Evolutionary conservation across 371 early-diverging fungal species (phyloP), one percentile per base, ranked within the genome.

Genomic region (Mucor sp.): DNA sequence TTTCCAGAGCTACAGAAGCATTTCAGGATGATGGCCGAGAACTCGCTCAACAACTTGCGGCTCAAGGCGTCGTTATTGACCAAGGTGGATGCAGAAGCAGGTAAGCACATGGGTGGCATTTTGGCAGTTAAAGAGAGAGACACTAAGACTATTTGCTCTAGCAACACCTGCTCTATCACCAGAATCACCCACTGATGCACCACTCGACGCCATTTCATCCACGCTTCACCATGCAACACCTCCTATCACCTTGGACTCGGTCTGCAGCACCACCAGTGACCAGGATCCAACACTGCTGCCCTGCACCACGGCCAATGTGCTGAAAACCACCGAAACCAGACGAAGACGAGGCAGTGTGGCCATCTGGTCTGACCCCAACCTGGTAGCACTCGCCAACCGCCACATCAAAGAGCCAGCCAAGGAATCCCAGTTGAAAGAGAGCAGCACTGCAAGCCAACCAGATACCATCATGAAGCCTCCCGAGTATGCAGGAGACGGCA

Each of bases 301-400:
- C 7, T 30, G 64, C 0, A 68, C 74, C 4, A 37, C 68, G 3
- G 69, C 75, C 9, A 70, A 41, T 19, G 66, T 74, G 12, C 58
- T 86, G 1, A 76, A 77, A 50, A 71, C 68, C 9, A 74, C 67
- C 23, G 87, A 77, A 32, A 84, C 85, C 0, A 71, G 78, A 57
- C 68, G 72, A 62, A 77, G 95, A 55, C 76, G 94, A 25, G 90
- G 87, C 5, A 91, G 91, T 62, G 89, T 95, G 0, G 95, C 95
- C 0, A 92, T 94, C 4, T 95, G 95, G 95, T 77, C 91, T 0
- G 94, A 94, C 63, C 89, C 91, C 41, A 70, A 82, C 12, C 67
- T 95, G 17, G 73, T 88, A 64, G 84, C 88, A 33, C 60, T 93
- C 8, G 84, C 83, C 7, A 79, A 74, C 23, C 44, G 66, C 32